These are phyloP conservation scores for Candida rishiriensis DNA, from an alignment of 805 yeast genomes.

Conservation along the genomic window DNA sequence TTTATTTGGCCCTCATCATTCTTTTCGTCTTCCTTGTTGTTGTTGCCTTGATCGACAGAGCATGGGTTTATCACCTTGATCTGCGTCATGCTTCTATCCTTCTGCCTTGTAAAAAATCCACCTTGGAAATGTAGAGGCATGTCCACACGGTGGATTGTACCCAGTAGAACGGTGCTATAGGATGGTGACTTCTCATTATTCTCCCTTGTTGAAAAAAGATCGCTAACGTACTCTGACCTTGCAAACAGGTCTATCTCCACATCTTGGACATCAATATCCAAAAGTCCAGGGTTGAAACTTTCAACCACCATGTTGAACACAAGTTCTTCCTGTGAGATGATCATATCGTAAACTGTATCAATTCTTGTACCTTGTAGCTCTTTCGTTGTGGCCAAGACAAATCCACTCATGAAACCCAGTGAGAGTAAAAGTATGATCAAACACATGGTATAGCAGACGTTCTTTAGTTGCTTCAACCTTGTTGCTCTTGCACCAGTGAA, in stretches of 20 bases:
- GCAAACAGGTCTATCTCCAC: constrained; percentile 86
- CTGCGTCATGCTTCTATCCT: constrained; percentile 58
- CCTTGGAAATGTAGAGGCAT: constrained; percentile 73
- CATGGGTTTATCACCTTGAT: constrained; percentile 76
- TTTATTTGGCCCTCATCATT: constrained; percentile 4
- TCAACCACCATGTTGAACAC: constrained; percentile 73
- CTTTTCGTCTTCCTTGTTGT: constrained; percentile 15
- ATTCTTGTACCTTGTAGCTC: constrained; percentile 69
- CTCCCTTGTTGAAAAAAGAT: not conserved
- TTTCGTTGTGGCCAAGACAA: constrained; percentile 78
- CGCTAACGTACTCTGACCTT: constrained; percentile 47
- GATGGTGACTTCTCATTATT: constrained; percentile 2
- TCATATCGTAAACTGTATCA: constrained; percentile 57
- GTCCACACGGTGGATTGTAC: constrained; percentile 62
- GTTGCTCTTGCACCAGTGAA: constrained; percentile 30
- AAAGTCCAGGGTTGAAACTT: constrained; percentile 85
- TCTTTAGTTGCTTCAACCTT: constrained; percentile 27
- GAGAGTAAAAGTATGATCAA: constrained; percentile 49
- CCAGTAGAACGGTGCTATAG: constrained; percentile 61
- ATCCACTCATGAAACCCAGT: constrained; percentile 78
- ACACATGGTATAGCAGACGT: constrained; percentile 38
- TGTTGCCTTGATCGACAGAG: constrained; percentile 24
- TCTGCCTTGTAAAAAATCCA: constrained; percentile 63
- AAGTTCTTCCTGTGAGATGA: constrained; percentile 80
- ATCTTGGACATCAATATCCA: constrained; percentile 56